Evolutionary conservation across 2,329 filamentous ascomycete species (phyloP).

Genomic region (Neofusicoccum sp.): DNA sequence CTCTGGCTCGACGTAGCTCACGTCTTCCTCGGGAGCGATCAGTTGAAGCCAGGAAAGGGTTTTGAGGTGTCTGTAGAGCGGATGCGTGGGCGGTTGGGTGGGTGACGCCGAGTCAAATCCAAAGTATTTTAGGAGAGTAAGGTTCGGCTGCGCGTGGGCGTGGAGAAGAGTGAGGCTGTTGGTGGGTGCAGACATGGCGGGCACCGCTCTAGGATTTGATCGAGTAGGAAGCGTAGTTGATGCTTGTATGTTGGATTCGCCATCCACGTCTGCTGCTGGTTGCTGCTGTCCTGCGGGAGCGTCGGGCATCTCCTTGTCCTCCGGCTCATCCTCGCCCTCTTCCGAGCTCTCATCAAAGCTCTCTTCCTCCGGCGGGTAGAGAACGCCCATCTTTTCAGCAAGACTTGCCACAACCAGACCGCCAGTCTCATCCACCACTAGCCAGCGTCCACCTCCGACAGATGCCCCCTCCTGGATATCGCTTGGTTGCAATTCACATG

Average conservation of each 20-base stretch:
- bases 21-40: slow-evolving; percentile 73
- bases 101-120: slow-evolving; percentile 72
- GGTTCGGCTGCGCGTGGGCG: slow-evolving; percentile 81
- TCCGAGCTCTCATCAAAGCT: slow-evolving; percentile 29
- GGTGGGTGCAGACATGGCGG: slow-evolving; percentile 65
- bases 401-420: slow-evolving; percentile 80
- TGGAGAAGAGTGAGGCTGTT: slow-evolving; percentile 85
- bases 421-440: slow-evolving; percentile 85
- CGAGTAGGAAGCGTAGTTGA: slow-evolving; percentile 11
- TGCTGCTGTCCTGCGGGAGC: slow-evolving; percentile 14
- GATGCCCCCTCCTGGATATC: slow-evolving; percentile 35
- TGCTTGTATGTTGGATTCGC: neutral
- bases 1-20: slow-evolving; percentile 71
- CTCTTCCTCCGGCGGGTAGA: slow-evolving; percentile 56
- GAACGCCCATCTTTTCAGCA: slow-evolving; percentile 85
- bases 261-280: neutral
- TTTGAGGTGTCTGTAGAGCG: slow-evolving; percentile 79
- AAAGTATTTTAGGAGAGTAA: slow-evolving; percentile 87
- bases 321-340: slow-evolving; percentile 25
- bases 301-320: slow-evolving; percentile 13
- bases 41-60: slow-evolving; percentile 92
- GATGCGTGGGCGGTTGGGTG: slow-evolving; percentile 63
- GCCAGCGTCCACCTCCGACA: slow-evolving; percentile 65
- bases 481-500: slow-evolving; percentile 31
- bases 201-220: slow-evolving; percentile 33